Conservation (phyloP, 75 land plant species). For the Azolla pinnata region DNA sequence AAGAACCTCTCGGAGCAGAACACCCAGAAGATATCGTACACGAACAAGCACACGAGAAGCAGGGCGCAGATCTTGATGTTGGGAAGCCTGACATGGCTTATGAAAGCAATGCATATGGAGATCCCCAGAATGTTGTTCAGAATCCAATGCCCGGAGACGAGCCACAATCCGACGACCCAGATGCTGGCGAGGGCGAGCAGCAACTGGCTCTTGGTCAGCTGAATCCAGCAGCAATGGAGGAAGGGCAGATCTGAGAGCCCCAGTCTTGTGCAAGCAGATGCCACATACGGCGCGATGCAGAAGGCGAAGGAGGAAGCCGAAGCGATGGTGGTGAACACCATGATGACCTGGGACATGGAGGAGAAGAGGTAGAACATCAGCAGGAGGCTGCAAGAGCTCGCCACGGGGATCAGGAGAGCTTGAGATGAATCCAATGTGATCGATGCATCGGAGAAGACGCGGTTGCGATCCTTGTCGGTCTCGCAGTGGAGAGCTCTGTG, state of each 20-base stretch:
- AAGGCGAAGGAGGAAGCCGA: constrained; percentile 67
- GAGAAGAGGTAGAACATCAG: constrained; percentile 91
- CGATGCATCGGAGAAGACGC: constrained; percentile 63
- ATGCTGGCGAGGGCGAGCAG: constrained; percentile 31
- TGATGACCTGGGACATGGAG: constrained; percentile 72
- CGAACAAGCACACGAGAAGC: constrained; percentile 74
- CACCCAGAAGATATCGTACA: constrained; percentile 96
- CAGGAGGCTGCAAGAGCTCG: constrained; percentile 75
- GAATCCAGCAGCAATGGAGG: constrained; percentile 57
- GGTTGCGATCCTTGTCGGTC: constrained; percentile 65
- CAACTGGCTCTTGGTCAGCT: constrained; percentile 47
- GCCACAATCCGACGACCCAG: constrained; percentile 52
- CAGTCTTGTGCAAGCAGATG: constrained; percentile 28
- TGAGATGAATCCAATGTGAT: constrained; percentile 76
- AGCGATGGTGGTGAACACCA: constrained; percentile 62
- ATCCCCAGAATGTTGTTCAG: constrained; percentile 84
- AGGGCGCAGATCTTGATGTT: constrained; percentile 77
- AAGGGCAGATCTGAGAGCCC: constrained; percentile 49
- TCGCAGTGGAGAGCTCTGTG: constrained; percentile 64
- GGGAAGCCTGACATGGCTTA: constrained; percentile 82
- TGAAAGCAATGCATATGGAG: constrained; percentile 81
- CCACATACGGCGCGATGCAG: constrained; percentile 56
- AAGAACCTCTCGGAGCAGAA: constrained; percentile 86
- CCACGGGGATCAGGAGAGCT: constrained; percentile 86
- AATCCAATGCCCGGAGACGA: constrained; percentile 87